Percentiles rank a stretch among this genome's conserved stretches.
Conservation (phyloP, 495 filamentous ascomycete species). For the Trypethelium eluteriae region DNA sequence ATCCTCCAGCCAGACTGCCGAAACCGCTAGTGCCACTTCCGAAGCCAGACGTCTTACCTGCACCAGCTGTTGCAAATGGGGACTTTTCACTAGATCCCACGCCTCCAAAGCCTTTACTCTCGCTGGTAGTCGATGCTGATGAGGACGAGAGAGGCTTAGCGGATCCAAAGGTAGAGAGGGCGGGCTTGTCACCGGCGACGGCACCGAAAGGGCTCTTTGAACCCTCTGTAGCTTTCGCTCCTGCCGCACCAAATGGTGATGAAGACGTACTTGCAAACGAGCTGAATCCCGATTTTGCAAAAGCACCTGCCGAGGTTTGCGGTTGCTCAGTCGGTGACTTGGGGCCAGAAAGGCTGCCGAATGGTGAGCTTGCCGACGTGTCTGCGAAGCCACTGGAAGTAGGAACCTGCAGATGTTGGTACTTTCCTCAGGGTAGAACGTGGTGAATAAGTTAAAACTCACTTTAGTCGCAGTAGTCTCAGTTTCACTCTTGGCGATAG, state of each 20-base stretch:
- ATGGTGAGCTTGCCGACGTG: slow-evolving; percentile 31
- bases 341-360: slow-evolving; percentile 26
- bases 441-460: not conserved
- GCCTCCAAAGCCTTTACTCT: slow-evolving; percentile 5
- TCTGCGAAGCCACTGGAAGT: slow-evolving; percentile 47
- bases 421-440: not conserved
- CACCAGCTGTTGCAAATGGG: slow-evolving; percentile 7
- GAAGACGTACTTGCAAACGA: slow-evolving; percentile 43
- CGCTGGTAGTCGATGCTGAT: not conserved
- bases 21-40: slow-evolving; percentile 45
- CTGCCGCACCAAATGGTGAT: slow-evolving; percentile 49
- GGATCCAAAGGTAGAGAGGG: slow-evolving; percentile 11
- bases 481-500: slow-evolving; percentile 14
- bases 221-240: slow-evolving; percentile 31
- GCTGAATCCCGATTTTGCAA: slow-evolving; percentile 46
- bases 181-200: slow-evolving; percentile 20
- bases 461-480: not conserved
- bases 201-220: slow-evolving; percentile 26
- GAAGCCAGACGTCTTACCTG: slow-evolving; percentile 38
- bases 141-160: not conserved
- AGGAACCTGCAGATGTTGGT: slow-evolving; percentile 32
- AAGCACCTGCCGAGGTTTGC: slow-evolving; percentile 44
- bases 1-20: slow-evolving; percentile 34
- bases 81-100: not conserved
- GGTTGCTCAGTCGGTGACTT: slow-evolving; percentile 22